These are phyloP conservation scores for Cerrena zonata DNA, from an alignment of 1,284 basidiomycete species.

Conservation along the genomic window DNA sequence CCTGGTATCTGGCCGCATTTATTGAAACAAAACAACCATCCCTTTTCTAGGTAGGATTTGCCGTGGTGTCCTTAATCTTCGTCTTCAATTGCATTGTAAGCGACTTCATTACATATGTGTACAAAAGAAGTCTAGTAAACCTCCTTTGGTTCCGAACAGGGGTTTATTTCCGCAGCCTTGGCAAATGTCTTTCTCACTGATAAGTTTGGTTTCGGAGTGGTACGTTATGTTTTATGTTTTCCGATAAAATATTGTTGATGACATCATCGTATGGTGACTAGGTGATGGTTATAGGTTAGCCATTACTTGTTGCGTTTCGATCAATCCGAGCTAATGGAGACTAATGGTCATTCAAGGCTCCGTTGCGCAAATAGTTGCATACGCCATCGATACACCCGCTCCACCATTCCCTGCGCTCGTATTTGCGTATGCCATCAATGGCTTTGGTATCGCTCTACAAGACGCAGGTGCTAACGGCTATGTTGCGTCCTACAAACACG, in stretches of 20 bases:
- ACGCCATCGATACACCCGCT: constrained; percentile 51
- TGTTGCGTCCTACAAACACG: constrained; percentile 42
- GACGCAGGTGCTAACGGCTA: constrained; percentile 55
- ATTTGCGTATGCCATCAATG: constrained; percentile 52
- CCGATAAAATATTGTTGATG: too few relatives aligned
- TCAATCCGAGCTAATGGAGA: too few relatives aligned
- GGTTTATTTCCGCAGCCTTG: constrained; percentile 41
- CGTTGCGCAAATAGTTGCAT: constrained; percentile 36
- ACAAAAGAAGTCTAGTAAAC: too few relatives aligned
- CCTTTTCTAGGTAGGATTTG: constrained; percentile 33
- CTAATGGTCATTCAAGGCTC: too few relatives aligned
- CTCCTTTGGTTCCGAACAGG: too few relatives aligned
- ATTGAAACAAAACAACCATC: constrained; percentile 2
- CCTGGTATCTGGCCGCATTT: not conserved
- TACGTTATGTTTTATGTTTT: constrained; percentile 16
- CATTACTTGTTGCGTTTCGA: too few relatives aligned
- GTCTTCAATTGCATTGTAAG: constrained; percentile 47
- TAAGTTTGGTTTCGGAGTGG: constrained; percentile 52
- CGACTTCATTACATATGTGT: too few relatives aligned
- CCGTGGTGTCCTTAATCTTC: constrained; percentile 52
- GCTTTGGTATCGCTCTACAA: constrained; percentile 55
- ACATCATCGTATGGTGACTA: too few relatives aligned
- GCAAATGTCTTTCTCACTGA: constrained; percentile 47
- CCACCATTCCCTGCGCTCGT: constrained; percentile 61
- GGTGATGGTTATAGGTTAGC: constrained; percentile 19